These are phyloP conservation scores for Leccinum variicolor DNA, from an alignment of 768 basidiomycete species.

Conservation along the genomic window DNA sequence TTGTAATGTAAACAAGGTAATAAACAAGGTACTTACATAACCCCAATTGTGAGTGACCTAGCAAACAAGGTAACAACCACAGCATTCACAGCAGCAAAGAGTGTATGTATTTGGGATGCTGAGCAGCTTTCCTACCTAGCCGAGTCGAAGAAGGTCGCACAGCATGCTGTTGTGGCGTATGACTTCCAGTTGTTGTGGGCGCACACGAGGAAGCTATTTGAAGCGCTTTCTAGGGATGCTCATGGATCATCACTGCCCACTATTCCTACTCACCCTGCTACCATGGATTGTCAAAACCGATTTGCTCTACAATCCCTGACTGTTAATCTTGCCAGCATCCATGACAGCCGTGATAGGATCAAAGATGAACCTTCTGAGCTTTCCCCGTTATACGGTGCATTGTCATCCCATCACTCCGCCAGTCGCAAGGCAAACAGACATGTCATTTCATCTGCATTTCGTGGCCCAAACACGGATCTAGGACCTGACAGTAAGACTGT, in stretches of 20 bases:
- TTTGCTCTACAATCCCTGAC: too few species aligned
- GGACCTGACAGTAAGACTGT: background rate
- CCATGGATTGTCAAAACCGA: background rate
- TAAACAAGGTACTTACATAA: too few species aligned
- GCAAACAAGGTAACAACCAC: background rate
- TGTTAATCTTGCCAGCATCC: too few species aligned
- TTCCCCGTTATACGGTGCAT: slow-evolving; percentile 17
- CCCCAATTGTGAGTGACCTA: too few species aligned
- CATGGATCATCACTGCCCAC: background rate
- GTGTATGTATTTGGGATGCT: background rate
- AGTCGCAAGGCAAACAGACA: background rate
- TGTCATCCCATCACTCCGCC: background rate
- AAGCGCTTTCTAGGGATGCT: background rate
- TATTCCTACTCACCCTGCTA: background rate
- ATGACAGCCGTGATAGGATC: background rate
- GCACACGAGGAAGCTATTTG: background rate
- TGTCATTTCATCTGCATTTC: background rate
- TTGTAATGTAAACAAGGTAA: too few species aligned
- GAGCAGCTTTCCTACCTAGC: background rate
- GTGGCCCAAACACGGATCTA: background rate
- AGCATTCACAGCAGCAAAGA: background rate
- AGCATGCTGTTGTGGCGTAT: too few species aligned
- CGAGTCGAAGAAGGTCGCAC: too few species aligned
- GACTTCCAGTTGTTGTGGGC: background rate
- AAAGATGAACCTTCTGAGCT: background rate